phyloP scores from a whole-genome alignment of 2,329 filamentous ascomycete species.

The Didymella glomerata region DNA sequence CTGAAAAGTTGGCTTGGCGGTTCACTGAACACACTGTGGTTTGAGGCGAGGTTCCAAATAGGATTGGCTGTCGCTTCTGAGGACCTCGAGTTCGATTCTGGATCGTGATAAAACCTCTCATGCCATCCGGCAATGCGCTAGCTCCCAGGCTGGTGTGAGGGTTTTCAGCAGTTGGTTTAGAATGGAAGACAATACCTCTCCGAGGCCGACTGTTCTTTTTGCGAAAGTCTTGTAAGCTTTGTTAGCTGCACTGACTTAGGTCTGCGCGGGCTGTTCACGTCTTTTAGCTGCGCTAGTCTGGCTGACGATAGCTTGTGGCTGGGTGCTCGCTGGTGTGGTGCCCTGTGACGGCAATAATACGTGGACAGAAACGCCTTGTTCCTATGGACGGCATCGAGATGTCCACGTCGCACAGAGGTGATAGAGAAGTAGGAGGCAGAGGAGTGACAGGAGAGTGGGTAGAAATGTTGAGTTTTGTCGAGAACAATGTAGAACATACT shows the following conservation, averaged over 20 bases:
- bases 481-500: background rate
- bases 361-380: too few relatives aligned
- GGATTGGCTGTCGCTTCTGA: background rate
- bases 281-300: too few relatives aligned
- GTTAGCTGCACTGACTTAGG: too few relatives aligned
- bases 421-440: too few relatives aligned
- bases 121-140: background rate
- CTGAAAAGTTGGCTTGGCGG: background rate
- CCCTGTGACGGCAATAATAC: too few relatives aligned
- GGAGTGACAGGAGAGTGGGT: too few relatives aligned
- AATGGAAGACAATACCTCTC: background rate
- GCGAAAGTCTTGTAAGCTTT: background rate
- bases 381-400: too few relatives aligned
- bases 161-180: conserved; percentile 1
- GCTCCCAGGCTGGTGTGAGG: background rate
- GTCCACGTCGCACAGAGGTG: too few relatives aligned
- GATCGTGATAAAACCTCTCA: background rate
- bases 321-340: background rate
- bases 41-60: background rate
- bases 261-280: too few relatives aligned
- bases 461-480: background rate
- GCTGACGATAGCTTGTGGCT: too few relatives aligned
- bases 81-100: background rate
- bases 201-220: conserved; percentile 1
- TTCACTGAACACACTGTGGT: background rate